Conservation (phyloP, 129 eudicot species). For the Flaveria brownii region DNA sequence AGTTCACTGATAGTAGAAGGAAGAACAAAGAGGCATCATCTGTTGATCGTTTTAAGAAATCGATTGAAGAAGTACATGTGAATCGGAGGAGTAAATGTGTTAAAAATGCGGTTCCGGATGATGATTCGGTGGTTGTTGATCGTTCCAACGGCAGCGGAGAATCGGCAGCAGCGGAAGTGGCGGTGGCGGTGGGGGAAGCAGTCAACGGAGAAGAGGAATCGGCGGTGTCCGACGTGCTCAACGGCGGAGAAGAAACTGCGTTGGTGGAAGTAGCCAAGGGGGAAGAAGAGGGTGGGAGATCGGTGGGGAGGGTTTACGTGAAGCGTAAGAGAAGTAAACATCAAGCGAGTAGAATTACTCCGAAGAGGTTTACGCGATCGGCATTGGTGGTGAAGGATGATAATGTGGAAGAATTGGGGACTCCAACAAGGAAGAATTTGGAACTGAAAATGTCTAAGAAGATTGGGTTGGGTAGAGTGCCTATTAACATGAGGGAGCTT, state of each 20-base stretch:
- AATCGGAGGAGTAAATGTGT: constrained; percentile 50
- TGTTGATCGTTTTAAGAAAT: background rate
- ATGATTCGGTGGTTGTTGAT: constrained; percentile 29
- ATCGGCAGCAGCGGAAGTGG: constrained; percentile 4
- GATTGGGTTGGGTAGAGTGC: constrained; percentile 47
- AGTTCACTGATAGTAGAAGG: background rate
- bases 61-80: constrained; percentile 35
- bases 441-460: constrained; percentile 67
- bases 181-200: background rate
- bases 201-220: constrained; percentile 20
- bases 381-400: constrained; percentile 42
- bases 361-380: constrained; percentile 69
- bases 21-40: constrained; percentile 6
- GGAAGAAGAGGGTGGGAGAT: constrained; percentile 15
- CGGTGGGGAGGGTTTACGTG: constrained; percentile 27
- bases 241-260: constrained; percentile 9
- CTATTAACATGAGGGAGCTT: constrained; percentile 68
- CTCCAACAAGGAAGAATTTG: constrained; percentile 42
- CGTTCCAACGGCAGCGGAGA: constrained; percentile 12
- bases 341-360: background rate
- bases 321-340: constrained; percentile 16
- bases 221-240: background rate
- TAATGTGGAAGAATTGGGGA: constrained; percentile 31
- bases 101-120: constrained; percentile 32
- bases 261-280: constrained; percentile 11